Base-by-base conservation (phyloP, 2,329 filamentous ascomycete genomes). In the Aspergillus sp. region DNA sequence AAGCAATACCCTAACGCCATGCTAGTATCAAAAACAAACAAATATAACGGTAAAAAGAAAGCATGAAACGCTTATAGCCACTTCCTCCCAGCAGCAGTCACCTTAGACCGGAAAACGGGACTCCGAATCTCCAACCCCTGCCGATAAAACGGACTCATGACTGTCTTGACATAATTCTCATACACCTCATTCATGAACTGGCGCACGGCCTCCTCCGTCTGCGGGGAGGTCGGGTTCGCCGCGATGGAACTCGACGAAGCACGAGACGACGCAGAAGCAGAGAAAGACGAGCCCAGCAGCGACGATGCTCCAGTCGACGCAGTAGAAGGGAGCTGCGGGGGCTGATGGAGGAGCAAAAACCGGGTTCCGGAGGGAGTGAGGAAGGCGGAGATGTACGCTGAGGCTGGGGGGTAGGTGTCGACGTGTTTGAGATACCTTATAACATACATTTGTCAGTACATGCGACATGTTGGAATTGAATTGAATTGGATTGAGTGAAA, bases 111-210 rank as follows among this genome's bases (percentile, higher is more conserved):
- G 65, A 98, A 98, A 1, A 96, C 79, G 0, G 89, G 86, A 67
- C 90, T 97, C 61, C 78, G 82, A 41, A 98, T 83, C 56, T 88
- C 84, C 76, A 86, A 86, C 52, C 95, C 91, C 43, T 85, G 81
- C 42, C 79, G 77, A 72, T 96, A 97, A 66, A 98, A 98, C 0
- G 93, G 93, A 62, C 83, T 97, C 93, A 98, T 97, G 45, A 90
- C 83, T 9, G 90, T 88, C 77, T 98, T 98, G 52, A 95, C 81
- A 85, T 91, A 98, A 55, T 84, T 89, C 70, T 98, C 93, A 70
- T 96, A 97, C 9, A 96, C 87, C 64, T 98, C 93, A 11, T 79
- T 77, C 72, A 98, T 95, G 72, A 97, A 98, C 68, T 88, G 88
- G 64, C 89, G 83, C 57, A 97, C 87, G 5, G 93, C 91, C 71